phyloP scores from a whole-genome alignment of 352 stramenopile species.

The Pseudoperonospora humuli region DNA sequence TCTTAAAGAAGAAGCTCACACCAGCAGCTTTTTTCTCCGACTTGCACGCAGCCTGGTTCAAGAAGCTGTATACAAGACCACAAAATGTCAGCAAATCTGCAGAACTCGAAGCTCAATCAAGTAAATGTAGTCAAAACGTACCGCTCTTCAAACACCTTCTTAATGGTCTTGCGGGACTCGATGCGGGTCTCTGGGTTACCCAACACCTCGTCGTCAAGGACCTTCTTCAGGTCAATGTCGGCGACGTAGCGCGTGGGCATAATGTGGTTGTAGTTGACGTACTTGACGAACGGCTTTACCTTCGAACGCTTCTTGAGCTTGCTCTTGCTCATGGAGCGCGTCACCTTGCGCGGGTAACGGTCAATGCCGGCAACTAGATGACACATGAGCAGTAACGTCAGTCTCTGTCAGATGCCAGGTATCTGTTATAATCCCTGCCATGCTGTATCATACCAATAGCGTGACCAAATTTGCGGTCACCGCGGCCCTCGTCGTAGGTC shows the following conservation, averaged over 20 bases:
- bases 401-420: background rate
- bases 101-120: background rate
- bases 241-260: slow-evolving; percentile 99
- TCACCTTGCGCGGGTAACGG: slow-evolving; percentile 95
- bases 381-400: slow-evolving; percentile 6
- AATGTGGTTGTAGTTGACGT: slow-evolving; percentile 99
- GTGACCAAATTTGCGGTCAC: slow-evolving; percentile 96
- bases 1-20: slow-evolving; percentile 99
- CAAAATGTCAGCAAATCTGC: slow-evolving; percentile 8
- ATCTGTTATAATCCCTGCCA: background rate
- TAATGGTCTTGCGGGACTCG: slow-evolving; percentile 97
- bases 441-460: slow-evolving; percentile 72
- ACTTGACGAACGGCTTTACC: slow-evolving; percentile 99
- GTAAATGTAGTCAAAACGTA: slow-evolving; percentile 37
- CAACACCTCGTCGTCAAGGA: slow-evolving; percentile 88
- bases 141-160: slow-evolving; percentile 98
- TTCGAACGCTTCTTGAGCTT: slow-evolving; percentile 97
- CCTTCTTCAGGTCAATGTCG: slow-evolving; percentile 99
- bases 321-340: slow-evolving; percentile 93
- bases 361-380: slow-evolving; percentile 90
- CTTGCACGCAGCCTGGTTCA: slow-evolving; percentile 94
- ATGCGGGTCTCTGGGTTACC: slow-evolving; percentile 75
- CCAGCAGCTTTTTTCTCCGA: slow-evolving; percentile 97
- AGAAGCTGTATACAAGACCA: slow-evolving; percentile 34
- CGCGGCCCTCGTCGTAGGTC: slow-evolving; percentile 95